Conservation (phyloP, 208 protist species). For the Crithidia bombi region DNA sequence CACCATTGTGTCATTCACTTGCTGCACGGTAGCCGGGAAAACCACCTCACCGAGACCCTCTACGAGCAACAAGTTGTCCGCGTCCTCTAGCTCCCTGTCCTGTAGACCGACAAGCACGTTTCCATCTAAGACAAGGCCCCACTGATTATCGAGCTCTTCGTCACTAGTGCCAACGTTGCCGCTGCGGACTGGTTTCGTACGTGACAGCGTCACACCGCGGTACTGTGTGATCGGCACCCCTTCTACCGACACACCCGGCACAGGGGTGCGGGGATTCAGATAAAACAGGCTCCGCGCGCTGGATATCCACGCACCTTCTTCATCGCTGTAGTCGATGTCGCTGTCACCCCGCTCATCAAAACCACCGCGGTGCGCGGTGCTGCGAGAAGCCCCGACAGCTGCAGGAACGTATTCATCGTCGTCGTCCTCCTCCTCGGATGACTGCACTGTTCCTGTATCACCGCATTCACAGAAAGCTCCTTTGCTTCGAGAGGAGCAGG, state of each 20-base stretch:
- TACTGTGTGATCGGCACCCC: slow-evolving; percentile 27
- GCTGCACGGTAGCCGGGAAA: slow-evolving; percentile 35
- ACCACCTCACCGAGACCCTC: slow-evolving; percentile 15
- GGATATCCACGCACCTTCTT: not conserved
- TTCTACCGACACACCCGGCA: not conserved
- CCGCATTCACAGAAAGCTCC: not conserved
- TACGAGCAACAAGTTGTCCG: not conserved
- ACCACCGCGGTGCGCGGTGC: not conserved
- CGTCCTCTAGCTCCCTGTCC: not conserved
- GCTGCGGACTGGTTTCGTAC: not conserved
- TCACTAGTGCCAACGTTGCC: not conserved
- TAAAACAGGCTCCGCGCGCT: slow-evolving; percentile 4
- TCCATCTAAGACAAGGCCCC: slow-evolving; percentile 24
- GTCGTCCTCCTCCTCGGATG: slow-evolving; percentile 10
- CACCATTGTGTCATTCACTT: slow-evolving; percentile 34
- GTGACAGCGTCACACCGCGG: slow-evolving; percentile 22
- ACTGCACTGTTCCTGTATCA: not conserved
- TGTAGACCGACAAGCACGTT: slow-evolving; percentile 23
- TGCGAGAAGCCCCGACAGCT: not conserved
- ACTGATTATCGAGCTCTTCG: not conserved
- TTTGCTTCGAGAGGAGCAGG: too few relatives aligned
- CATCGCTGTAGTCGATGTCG: not conserved
- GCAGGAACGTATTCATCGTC: slow-evolving; percentile 35
- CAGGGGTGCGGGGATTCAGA: not conserved
- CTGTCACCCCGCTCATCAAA: not conserved